Evolutionary conservation across 2,329 filamentous ascomycete species (phyloP).

Genomic region (Septoria petroselini): DNA sequence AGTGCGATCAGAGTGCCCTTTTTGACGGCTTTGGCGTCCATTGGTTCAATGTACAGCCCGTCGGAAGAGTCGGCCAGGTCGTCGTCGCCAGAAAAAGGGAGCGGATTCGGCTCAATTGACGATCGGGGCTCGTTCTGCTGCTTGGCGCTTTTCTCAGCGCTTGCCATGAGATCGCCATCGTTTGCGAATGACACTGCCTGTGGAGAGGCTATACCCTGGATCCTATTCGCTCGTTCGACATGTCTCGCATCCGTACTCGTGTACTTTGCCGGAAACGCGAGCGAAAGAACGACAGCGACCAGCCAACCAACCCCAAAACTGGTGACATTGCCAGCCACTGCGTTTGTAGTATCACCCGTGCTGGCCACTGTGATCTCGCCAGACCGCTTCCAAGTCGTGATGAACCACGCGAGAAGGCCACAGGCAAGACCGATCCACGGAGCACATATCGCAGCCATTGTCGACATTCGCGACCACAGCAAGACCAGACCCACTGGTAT

Average conservation of each 20-base stretch:
- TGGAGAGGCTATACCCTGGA: slow-evolving; percentile 29
- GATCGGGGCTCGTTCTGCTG: slow-evolving; percentile 26
- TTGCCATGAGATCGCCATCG: not conserved
- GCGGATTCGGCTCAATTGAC: slow-evolving; percentile 14
- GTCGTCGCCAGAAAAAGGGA: slow-evolving; percentile 38
- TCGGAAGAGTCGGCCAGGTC: slow-evolving; percentile 44
- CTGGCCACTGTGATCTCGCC: slow-evolving; percentile 42
- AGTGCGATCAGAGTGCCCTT: slow-evolving; percentile 42
- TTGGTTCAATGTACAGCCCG: slow-evolving; percentile 41
- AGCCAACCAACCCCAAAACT: slow-evolving; percentile 27
- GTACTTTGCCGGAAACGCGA: slow-evolving; percentile 39
- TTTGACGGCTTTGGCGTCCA: slow-evolving; percentile 41
- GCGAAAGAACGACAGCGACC: slow-evolving; percentile 44
- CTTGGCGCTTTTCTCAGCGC: slow-evolving; percentile 18
- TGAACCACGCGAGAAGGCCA: slow-evolving; percentile 48
- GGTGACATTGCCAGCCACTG: slow-evolving; percentile 39
- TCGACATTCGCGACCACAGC: slow-evolving; percentile 48
- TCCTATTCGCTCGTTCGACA: slow-evolving; percentile 42
- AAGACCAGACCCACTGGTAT: slow-evolving; percentile 48
- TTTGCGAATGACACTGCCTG: not conserved
- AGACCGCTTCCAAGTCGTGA: slow-evolving; percentile 37
- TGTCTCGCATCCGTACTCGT: slow-evolving; percentile 41
- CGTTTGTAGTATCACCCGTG: slow-evolving; percentile 41
- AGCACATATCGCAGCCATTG: slow-evolving; percentile 46
- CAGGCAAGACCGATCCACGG: slow-evolving; percentile 47